Conservation (phyloP, 345 rosid genomes). For the Rhizophora apiculata region DNA sequence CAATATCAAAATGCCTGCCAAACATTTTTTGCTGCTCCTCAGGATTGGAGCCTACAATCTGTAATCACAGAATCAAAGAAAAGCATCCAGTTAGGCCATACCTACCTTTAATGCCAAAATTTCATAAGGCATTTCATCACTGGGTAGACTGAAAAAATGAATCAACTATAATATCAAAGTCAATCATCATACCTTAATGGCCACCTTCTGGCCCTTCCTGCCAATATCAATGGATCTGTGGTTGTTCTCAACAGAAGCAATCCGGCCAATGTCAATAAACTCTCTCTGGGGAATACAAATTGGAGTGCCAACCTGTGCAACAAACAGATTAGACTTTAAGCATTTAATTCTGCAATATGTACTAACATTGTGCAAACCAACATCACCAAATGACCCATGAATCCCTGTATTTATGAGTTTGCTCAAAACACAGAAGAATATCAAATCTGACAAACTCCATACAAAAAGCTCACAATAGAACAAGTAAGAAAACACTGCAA, state of each 20-base stretch:
- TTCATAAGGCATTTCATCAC: neutral
- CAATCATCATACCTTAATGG: constrained; percentile 65
- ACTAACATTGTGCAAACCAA: neutral
- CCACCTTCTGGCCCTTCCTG: constrained; percentile 76
- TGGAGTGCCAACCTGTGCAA: constrained; percentile 78
- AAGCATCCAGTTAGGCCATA: neutral
- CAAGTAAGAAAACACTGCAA: too few relatives aligned
- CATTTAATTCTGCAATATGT: neutral
- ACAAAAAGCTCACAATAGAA: too few relatives aligned
- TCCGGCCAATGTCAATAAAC: constrained; percentile 79
- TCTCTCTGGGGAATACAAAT: constrained; percentile 80
- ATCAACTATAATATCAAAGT: neutral
- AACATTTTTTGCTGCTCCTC: constrained; percentile 91
- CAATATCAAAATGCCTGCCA: constrained; percentile 84
- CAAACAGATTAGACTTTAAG: constrained; percentile 2
- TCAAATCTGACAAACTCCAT: too few relatives aligned
- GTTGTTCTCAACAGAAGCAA: constrained; percentile 77
- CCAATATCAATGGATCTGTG: constrained; percentile 71
- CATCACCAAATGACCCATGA: neutral
- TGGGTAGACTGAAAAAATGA: neutral
- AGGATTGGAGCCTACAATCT: constrained; percentile 67
- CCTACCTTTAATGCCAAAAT: neutral
- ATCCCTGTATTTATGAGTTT: too few relatives aligned
- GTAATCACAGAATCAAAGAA: constrained; percentile 13
- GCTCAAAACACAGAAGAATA: too few relatives aligned